Conservation (phyloP, 345 rosid species). For the Carallia pectinifolia region DNA sequence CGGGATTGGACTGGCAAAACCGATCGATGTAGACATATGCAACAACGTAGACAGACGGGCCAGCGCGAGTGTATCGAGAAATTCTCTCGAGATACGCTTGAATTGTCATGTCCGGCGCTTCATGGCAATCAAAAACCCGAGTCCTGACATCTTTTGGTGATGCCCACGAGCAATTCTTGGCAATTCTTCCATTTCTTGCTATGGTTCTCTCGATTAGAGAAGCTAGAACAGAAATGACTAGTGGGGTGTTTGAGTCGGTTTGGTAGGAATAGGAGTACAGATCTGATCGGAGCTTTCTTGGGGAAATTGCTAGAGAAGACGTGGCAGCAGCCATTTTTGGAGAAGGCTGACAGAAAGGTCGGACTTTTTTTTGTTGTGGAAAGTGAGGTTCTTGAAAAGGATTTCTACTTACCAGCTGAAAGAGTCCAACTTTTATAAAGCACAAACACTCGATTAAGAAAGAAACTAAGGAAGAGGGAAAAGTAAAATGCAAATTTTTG, state of each 20-base stretch:
- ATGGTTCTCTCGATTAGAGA: conserved; percentile 71
- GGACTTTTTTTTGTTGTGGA: conserved; percentile 4
- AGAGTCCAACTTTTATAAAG: neutral
- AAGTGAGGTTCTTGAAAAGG: conserved; percentile 10
- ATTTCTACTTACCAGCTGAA: conserved; percentile 5
- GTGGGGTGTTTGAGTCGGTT: conserved; percentile 55
- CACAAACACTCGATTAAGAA: neutral
- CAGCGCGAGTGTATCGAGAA: conserved; percentile 74
- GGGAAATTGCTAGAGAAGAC: conserved; percentile 55
- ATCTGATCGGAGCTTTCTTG: conserved; percentile 80
- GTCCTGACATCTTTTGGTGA: conserved; percentile 33
- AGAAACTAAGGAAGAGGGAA: neutral
- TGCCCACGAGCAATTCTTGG: conserved; percentile 36
- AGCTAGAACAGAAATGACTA: conserved; percentile 75
- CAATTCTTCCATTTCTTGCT: conserved; percentile 65
- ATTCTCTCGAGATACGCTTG: conserved; percentile 83
- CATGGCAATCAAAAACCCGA: conserved; percentile 63
- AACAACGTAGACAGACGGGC: conserved; percentile 84
- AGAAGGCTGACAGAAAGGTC: neutral
- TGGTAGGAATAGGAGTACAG: conserved; percentile 65
- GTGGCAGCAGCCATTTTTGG: conserved; percentile 44
- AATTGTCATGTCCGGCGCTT: conserved; percentile 79
- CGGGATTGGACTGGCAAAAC: conserved; percentile 71
- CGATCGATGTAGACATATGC: conserved; percentile 89
- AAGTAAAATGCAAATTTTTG: neutral